Conservation (phyloP, 441 rosid species). For the Metrosideros polymorpha region DNA sequence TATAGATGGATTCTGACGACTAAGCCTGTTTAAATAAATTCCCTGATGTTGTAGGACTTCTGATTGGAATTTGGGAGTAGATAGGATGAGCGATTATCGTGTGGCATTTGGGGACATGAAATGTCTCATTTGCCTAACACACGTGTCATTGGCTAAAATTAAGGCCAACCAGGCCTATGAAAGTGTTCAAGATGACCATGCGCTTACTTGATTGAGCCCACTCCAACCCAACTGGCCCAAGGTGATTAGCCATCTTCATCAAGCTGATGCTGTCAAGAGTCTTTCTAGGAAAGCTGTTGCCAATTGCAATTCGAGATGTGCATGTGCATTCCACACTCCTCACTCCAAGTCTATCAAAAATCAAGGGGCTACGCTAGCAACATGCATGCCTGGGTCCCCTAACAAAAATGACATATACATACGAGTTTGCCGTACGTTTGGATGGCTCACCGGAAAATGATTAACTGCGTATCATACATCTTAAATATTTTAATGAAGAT, state of each 20-base stretch:
- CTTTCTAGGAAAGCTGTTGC: not conserved
- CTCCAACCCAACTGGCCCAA: not conserved
- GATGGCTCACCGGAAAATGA: not conserved
- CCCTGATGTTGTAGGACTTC: not conserved
- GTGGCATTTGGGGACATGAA: fast-evolving
- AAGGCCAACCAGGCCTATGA: not conserved
- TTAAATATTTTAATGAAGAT: not conserved
- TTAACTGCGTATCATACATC: not conserved
- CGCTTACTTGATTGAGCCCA: not conserved
- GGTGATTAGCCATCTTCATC: not conserved
- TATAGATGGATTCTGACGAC: not conserved
- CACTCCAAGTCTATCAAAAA: not conserved
- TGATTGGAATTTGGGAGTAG: not conserved
- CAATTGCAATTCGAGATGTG: not conserved
- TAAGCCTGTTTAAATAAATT: not conserved
- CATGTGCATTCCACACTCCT: not conserved
- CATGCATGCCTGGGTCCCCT: not conserved
- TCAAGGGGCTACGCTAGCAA: not conserved
- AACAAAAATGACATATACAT: not conserved
- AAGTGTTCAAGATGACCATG: not conserved
- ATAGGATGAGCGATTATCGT: not conserved
- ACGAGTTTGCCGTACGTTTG: not conserved
- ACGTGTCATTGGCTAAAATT: not conserved
- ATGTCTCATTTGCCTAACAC: not conserved
- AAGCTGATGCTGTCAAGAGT: not conserved